Percentiles rank a stretch among this genome's conserved stretches.
Conservation (phyloP, 768 basidiomycete species). For the Amanita fuliginea region DNA sequence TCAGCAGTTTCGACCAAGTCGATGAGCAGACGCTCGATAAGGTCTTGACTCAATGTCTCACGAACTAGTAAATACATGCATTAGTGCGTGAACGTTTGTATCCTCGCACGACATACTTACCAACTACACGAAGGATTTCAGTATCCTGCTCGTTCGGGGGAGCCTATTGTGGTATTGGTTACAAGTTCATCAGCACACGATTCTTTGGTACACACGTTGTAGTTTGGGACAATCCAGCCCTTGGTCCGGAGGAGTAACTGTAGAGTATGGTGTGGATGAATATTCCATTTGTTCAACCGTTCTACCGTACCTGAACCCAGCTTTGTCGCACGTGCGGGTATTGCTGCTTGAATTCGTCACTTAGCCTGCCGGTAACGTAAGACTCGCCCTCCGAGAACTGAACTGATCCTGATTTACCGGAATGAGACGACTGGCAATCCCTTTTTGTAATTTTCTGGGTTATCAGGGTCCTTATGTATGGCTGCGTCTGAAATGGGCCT, state of each 20-base stretch:
- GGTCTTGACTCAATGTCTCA: slow-evolving; percentile 43
- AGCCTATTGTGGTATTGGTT: slow-evolving; percentile 17
- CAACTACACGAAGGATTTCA: slow-evolving; percentile 52
- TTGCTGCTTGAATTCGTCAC: slow-evolving; percentile 37
- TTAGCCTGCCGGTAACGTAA: slow-evolving; percentile 20
- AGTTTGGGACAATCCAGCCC: slow-evolving; percentile 57
- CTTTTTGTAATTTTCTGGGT: slow-evolving; percentile 35
- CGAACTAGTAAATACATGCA: slow-evolving; percentile 26
- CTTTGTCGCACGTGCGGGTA: slow-evolving; percentile 43
- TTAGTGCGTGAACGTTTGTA: slow-evolving; percentile 8
- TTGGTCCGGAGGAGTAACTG: slow-evolving; percentile 35
- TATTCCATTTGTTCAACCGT: slow-evolving; percentile 6
- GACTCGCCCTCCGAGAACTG: not conserved
- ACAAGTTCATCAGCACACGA: not conserved
- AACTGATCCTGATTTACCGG: slow-evolving; percentile 15
- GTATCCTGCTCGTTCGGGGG: slow-evolving; percentile 38
- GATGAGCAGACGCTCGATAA: slow-evolving; percentile 37
- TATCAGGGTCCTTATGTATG: slow-evolving; percentile 19
- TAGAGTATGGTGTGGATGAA: not conserved
- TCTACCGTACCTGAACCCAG: slow-evolving; percentile 31
- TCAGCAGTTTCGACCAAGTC: slow-evolving; percentile 40
- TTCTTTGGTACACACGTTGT: slow-evolving; percentile 22
- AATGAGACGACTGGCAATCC: slow-evolving; percentile 58
- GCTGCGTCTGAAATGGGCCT: slow-evolving; percentile 16
- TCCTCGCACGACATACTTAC: slow-evolving; percentile 13